Evolutionary conservation across 2,329 filamentous ascomycete genomes (phyloP).

Genomic region (Myriosclerotinia duriaeana): DNA sequence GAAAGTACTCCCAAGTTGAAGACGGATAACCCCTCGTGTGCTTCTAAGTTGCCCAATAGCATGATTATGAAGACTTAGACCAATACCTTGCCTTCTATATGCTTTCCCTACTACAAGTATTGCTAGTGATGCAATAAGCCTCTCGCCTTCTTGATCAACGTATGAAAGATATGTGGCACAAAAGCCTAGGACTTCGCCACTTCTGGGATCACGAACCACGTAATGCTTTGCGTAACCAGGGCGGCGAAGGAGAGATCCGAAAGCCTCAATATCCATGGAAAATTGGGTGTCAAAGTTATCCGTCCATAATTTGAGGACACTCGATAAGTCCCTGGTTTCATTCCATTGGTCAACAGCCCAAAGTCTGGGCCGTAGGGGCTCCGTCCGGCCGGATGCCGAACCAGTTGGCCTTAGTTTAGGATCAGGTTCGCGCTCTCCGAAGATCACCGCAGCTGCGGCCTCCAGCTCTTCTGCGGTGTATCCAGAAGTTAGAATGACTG

Average conservation of each 20-base stretch:
- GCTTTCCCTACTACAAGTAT: constrained; percentile 52
- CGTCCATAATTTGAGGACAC: constrained; percentile 36
- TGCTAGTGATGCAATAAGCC: constrained; percentile 56
- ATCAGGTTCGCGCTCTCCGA: constrained; percentile 42
- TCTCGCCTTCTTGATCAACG: constrained; percentile 52
- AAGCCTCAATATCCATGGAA: constrained; percentile 45
- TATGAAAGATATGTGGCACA: constrained; percentile 61
- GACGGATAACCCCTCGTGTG: constrained; percentile 52
- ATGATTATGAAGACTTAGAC: constrained; percentile 53
- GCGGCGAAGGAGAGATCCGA: constrained; percentile 51
- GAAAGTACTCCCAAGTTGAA: constrained; percentile 59
- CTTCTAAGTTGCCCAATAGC: constrained; percentile 51
- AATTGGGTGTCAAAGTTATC: constrained; percentile 43
- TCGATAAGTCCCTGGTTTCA: constrained; percentile 35
- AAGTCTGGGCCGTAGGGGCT: constrained; percentile 27
- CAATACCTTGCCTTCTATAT: constrained; percentile 52
- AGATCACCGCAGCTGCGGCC: constrained; percentile 53
- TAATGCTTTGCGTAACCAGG: constrained; percentile 59
- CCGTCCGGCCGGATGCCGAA: constrained; percentile 1
- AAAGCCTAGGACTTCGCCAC: constrained; percentile 52
- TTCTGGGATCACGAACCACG: constrained; percentile 51
- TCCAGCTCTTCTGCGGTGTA: constrained; percentile 51
- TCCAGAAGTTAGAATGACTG: constrained; percentile 51
- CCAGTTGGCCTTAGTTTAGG: neutral
- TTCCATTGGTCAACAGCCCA: constrained; percentile 40